These are phyloP conservation scores for Aspergillus baeticus DNA, from an alignment of 495 filamentous ascomycete genomes.

Conservation along the genomic window DNA sequence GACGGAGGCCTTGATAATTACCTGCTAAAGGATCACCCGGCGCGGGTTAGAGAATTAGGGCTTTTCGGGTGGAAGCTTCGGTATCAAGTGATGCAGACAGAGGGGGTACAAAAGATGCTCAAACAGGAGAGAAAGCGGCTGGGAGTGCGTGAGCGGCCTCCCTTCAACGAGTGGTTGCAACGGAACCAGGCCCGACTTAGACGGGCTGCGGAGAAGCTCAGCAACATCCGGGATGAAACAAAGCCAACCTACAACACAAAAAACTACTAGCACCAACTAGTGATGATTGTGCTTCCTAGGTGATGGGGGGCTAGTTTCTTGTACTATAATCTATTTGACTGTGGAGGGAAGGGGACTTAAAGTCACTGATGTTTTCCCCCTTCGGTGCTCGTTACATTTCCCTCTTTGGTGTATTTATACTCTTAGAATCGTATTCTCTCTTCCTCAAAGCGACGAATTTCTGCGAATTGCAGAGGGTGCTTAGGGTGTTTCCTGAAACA, in stretches of 20 bases:
- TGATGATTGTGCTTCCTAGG: slow-evolving; percentile 15
- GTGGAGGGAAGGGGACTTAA: slow-evolving; percentile 14
- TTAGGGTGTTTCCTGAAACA: slow-evolving; percentile 1
- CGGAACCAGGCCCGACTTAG: slow-evolving; percentile 35
- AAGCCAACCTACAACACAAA: slow-evolving; percentile 36
- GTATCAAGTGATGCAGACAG: slow-evolving; percentile 80
- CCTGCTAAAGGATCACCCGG: slow-evolving; percentile 69
- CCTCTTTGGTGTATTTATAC: slow-evolving; percentile 39
- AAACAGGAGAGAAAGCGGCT: slow-evolving; percentile 49
- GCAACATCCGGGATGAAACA: slow-evolving; percentile 38
- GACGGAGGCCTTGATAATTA: slow-evolving; percentile 89
- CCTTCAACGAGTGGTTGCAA: slow-evolving; percentile 42
- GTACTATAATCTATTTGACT: slow-evolving; percentile 20
- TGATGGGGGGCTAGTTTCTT: slow-evolving; percentile 27
- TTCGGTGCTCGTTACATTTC: no score
- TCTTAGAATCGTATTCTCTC: slow-evolving; percentile 9
- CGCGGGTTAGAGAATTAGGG: slow-evolving; percentile 78
- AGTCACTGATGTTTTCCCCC: no score
- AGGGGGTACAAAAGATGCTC: slow-evolving; percentile 58
- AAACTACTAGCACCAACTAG: slow-evolving; percentile 20
- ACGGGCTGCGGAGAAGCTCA: slow-evolving; percentile 30
- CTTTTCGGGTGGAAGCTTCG: slow-evolving; percentile 83
- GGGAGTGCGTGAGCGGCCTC: slow-evolving; percentile 44
- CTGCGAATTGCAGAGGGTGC: not conserved
- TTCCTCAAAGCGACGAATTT: slow-evolving; percentile 25